Base-by-base conservation (phyloP, 2,329 filamentous ascomycete species). In the Dichotomopilus funicola region DNA sequence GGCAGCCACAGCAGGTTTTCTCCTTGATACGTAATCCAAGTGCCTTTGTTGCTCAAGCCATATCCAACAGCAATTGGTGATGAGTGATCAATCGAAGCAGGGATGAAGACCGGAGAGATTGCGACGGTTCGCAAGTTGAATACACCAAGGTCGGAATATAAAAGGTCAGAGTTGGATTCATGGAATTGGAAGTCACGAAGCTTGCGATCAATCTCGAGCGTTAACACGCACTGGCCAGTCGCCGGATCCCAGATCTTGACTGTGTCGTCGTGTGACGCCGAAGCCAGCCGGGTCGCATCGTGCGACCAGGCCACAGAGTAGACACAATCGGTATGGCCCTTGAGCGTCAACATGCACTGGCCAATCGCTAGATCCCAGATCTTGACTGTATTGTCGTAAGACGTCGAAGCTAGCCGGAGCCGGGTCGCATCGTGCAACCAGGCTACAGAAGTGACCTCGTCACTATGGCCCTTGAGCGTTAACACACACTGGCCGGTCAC, bases 371-470 rank as follows among this genome's bases (percentile, higher is more conserved):
- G n/a, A n/a, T n/a, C n/a, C n/a, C n/a, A n/a, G n/a, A n/a, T n/a
- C n/a, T n/a, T n/a, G n/a, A n/a, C n/a, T n/a, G n/a, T n/a, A n/a
- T n/a, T n/a, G n/a, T n/a, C n/a, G n/a, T n/a, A n/a, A n/a, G n/a
- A n/a, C n/a, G n/a, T n/a, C n/a, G n/a, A n/a, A n/a, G n/a, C n/a
- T n/a, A 41, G 38, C 38, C 10, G 11, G 38, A n/a, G n/a, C n/a
- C n/a, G n/a, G n/a, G n/a, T n/a, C n/a, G n/a, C n/a, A n/a, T n/a
- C n/a, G 4, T 35, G 40, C 19, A 55, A 59, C 27, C 53, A 61
- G 37, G 55, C 53, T 3, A 61, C 57, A 3, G 54, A 60, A 1
- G 4, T 7, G 44, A 62, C n/a, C n/a, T n/a, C 31, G 31, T 7
- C 7, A 38, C 12, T 7, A 38, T 12, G 7, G 12, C 7, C 7